Base-by-base conservation (phyloP, 345 rosid genomes). In the Barbarea vulgaris region DNA sequence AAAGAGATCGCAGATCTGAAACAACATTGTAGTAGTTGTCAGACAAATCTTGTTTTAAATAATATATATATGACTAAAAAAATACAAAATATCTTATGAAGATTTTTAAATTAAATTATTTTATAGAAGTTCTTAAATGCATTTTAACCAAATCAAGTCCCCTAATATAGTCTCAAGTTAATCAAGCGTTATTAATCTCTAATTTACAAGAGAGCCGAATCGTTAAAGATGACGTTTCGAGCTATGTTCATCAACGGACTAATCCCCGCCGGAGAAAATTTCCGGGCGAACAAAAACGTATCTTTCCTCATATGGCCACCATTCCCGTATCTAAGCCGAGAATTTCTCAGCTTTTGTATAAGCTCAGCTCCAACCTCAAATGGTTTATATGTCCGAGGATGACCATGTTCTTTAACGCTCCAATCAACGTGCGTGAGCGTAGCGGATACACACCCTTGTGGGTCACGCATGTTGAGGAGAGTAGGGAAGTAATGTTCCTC, bases 401-500 rank as follows among this genome's bases (percentile, higher is more conserved):
- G 96, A 27, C 94, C 91, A 50, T 71, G 82, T 2, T 0, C 18
- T 14, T 64, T 67, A 3, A 83, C 81, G 19, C 67, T 78, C 95
- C 93, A 88, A 73, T 88, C 89, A 64, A 90, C 88, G 78, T 86
- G 89, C 1, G 96, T 93, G 55, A 93, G 81, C 42, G 96, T 87
- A 13, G 88, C 86, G 0, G 86, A 80, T 17, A 83, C 82, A 15
- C 80, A 41, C 21, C 90, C 85, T 12, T 80, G 66, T 36, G 87
- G 87, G 57, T 87, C 90, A 30, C 28, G 69, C 89, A 85, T 81
- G 82, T 85, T 70, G 33, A 93, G 8, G 11, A 90, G 87, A 36
- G 98, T 88, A 48, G 95, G 84, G 46, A 93, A 90, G 83, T 88
- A 90, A 80, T 82, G 76, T 71, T 88, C 89, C 53, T 86, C 90